Conservation (phyloP, 2,329 filamentous ascomycete genomes). For the Sporothrix phasma region DNA sequence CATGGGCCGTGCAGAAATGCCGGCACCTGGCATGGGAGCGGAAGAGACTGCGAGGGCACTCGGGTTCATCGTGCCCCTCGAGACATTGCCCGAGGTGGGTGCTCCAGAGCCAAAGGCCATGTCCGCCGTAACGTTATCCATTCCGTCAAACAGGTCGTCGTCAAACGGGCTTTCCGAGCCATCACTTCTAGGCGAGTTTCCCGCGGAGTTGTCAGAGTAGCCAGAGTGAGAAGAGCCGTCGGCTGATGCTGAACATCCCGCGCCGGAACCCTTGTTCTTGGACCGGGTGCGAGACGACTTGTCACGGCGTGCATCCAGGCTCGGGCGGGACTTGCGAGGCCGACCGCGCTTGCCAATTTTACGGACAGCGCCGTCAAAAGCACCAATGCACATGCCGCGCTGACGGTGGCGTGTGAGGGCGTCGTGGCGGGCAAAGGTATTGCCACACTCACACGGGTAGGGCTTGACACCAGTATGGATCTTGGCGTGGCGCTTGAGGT, state of each 20-base stretch:
- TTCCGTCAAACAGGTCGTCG: conserved; percentile 27
- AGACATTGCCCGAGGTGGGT: conserved; percentile 8
- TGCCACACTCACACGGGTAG: conserved; percentile 88
- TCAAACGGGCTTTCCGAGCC: conserved; percentile 34
- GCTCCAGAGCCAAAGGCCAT: conserved; percentile 2
- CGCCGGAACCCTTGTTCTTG: conserved; percentile 41
- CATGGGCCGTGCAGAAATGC: conserved; percentile 17
- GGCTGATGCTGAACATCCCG: conserved; percentile 34
- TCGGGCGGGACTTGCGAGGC: conserved; percentile 51
- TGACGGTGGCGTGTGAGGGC: conserved; percentile 90
- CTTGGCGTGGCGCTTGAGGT: conserved; percentile 93
- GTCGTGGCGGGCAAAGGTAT: conserved; percentile 90
- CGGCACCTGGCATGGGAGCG: conserved; percentile 30
- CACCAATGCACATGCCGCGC: conserved; percentile 91
- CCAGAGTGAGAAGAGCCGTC: conserved; percentile 42
- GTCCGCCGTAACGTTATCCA: conserved; percentile 34
- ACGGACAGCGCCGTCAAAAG: conserved; percentile 66
- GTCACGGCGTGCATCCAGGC: conserved; percentile 45
- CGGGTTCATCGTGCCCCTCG: conserved; percentile 27
- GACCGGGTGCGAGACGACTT: conserved; percentile 46
- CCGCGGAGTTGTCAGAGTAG: conserved; percentile 47
- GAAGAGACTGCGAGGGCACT: conserved; percentile 30
- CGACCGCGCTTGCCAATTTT: conserved; percentile 54
- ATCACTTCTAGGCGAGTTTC: conserved; percentile 41
- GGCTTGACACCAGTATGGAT: conserved; percentile 96